Percentiles rank a stretch among this genome's conserved stretches.
Conservation (phyloP, 2,329 filamentous ascomycete genomes). For the Pyricularia sp. region DNA sequence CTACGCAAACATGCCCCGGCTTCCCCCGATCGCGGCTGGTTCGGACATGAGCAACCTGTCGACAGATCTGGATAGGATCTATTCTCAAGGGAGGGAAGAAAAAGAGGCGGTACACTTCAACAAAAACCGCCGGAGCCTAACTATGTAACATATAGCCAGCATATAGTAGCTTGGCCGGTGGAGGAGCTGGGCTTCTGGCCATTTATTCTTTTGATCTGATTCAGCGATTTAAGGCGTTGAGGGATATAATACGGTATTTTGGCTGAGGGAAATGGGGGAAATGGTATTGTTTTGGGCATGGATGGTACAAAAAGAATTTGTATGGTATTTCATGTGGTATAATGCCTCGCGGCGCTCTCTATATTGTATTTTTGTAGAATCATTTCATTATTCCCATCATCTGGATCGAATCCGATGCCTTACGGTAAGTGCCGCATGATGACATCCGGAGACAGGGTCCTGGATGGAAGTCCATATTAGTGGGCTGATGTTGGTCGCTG, state of each 20-base stretch:
- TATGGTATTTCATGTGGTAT: not conserved
- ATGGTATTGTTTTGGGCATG: not conserved
- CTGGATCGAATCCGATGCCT: not conserved
- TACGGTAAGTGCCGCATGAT: not conserved
- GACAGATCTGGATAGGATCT: not conserved
- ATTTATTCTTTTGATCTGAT: not conserved
- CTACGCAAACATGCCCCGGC: not conserved
- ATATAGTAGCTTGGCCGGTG: not conserved
- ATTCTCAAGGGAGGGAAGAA: not conserved
- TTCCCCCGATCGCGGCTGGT: not conserved
- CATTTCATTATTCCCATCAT: not conserved
- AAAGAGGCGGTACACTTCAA: not conserved
- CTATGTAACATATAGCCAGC: too few relatives aligned
- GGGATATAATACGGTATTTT: not conserved
- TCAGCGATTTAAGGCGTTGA: not conserved
- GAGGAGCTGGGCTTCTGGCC: not conserved
- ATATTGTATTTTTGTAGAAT: not conserved
- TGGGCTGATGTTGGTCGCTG: not conserved
- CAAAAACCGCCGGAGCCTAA: not conserved
- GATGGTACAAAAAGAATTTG: not conserved
- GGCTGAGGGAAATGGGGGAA: not conserved
- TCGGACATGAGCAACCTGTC: not conserved
- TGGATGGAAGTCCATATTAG: not conserved
- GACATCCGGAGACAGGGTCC: not conserved
- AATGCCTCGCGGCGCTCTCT: not conserved